Conservation (phyloP, 2,329 filamentous ascomycete species). For the Penicillium janthinellum region DNA sequence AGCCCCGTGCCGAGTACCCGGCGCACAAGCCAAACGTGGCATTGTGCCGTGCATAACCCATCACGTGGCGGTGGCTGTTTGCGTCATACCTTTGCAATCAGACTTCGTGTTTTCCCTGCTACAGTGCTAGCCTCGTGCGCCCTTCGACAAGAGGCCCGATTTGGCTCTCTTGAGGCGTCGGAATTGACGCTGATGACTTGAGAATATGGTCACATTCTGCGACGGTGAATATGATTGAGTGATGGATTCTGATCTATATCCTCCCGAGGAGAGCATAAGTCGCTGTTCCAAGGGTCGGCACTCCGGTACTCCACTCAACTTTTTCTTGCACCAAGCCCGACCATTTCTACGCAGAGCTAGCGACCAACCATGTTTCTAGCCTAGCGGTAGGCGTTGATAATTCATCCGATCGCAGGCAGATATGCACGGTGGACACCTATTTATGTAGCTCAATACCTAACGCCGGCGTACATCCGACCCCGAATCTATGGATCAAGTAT, state of each 20-base stretch:
- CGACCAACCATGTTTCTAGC: slow-evolving; percentile 3
- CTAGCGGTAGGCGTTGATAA: neutral
- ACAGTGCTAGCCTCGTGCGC: neutral
- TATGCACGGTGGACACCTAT: slow-evolving; percentile 5
- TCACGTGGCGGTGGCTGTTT: slow-evolving; percentile 16
- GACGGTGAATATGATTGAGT: neutral
- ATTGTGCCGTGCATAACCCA: slow-evolving; percentile 14
- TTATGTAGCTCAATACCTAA: slow-evolving; percentile 14
- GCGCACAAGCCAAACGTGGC: slow-evolving; percentile 15
- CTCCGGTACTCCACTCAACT: neutral
- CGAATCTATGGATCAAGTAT: neutral
- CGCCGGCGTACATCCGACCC: slow-evolving; percentile 13
- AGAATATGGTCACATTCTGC: neutral
- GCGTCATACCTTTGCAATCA: slow-evolving; percentile 7
- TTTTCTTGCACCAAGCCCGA: neutral
- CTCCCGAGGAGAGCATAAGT: neutral
- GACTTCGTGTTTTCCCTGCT: neutral
- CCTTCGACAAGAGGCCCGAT: neutral
- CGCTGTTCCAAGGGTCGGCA: neutral
- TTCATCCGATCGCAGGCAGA: neutral
- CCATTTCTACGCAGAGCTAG: neutral
- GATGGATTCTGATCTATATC: neutral
- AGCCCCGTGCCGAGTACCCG: slow-evolving; percentile 25
- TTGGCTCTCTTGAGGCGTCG: no score
- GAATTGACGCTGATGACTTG: no score